Evolutionary conservation across 129 eudicot species (phyloP), one percentile per base, ranked within the genome.

Genomic region (Flaveria trinervia): DNA sequence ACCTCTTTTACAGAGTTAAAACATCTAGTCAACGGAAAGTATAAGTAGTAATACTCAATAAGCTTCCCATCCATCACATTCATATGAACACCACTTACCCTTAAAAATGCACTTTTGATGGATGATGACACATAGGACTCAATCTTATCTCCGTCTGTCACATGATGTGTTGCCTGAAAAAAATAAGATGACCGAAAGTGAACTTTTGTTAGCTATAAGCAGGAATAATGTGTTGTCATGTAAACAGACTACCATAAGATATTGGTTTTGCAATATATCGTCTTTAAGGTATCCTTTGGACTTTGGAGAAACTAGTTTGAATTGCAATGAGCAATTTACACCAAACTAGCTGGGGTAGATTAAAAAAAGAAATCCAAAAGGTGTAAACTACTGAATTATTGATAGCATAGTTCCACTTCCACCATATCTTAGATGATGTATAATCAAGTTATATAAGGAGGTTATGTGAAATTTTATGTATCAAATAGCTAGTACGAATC

Each of bases 71-170:
- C 28, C 69, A 30, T n/a, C 69, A 64, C 33, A 22, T 15, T 64
- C 69, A 30, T 64, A 64, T 33, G 69, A 74, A 33, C 69, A 77
- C 44, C 60, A 83, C 93, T 78, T 80, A 95, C 99, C 80, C 90
- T 85, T 79, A 87, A 46, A 83, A 89, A 95, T 73, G 96, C 97
- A 80, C 79, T 86, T 84, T 88, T 95, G 57, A 89, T 84, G 80
- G 99, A 95, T 71, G 92, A 86, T 60, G 89, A 68, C 30, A 95
- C 87, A 70, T 91, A 95, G 46, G 80, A 61, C 80, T 95, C 99
- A 36, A 95, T 85, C 84, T 95, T 96, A 79, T 95, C 99, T 76
- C 65, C 81, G 57, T 91, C 97, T 56, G 94, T 83, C 77, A 82
- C 84, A 81, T 75, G 77, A 79, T 91, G 92, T 92, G 85, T 77